These are phyloP conservation scores for Neurospora crassa DNA, from an alignment of 2,329 filamentous ascomycete genomes.

Conservation along the genomic window DNA sequence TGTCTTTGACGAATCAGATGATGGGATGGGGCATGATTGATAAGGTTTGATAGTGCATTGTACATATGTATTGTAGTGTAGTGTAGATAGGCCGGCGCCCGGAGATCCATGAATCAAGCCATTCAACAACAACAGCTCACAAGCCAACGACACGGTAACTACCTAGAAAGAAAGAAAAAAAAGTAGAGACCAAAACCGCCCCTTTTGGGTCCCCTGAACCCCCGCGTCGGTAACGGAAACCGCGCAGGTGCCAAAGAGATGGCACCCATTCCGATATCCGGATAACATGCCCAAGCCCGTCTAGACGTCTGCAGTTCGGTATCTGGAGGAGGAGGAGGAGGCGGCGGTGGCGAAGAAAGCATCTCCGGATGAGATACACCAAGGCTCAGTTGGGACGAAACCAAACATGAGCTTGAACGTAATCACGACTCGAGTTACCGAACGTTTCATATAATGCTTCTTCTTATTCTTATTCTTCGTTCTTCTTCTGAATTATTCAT, in stretches of 20 bases:
- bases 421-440: neutral
- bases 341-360: neutral
- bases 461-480: too few species aligned
- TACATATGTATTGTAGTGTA: too few species aligned
- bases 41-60: too few species aligned
- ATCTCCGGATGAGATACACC: neutral
- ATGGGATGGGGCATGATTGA: too few species aligned
- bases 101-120: too few species aligned
- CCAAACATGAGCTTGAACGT: neutral
- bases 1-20: too few species aligned
- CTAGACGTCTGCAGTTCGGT: neutral
- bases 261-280: neutral
- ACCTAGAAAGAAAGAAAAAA: too few species aligned
- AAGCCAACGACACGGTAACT: too few species aligned
- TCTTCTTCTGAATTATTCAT: neutral
- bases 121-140: too few species aligned
- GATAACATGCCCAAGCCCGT: neutral
- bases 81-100: too few species aligned
- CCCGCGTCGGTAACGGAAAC: neutral
- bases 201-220: neutral
- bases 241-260: neutral
- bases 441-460: neutral
- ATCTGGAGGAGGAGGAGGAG: neutral
- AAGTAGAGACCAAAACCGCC: neutral
- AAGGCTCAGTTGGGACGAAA: neutral